Evolutionary conservation across 1,284 basidiomycete genomes (phyloP), one percentile per base, ranked within the genome.

Genomic region (Puccinia horiana): DNA sequence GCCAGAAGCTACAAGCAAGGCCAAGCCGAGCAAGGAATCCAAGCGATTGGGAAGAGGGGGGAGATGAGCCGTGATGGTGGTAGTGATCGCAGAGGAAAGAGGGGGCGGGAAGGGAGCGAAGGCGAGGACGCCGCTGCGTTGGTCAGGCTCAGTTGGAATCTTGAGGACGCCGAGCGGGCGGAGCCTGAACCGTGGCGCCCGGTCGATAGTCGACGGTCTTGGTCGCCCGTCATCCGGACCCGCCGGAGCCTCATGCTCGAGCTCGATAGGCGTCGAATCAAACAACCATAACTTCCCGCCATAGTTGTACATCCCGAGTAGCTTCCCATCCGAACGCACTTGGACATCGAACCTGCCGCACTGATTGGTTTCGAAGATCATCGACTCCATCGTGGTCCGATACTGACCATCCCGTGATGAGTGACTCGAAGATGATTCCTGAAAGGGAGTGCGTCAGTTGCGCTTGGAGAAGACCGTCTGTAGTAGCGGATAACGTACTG

Each of bases 211-310:
- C 42, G 16, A 18, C 35, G 23, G 42, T 26, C 23, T 16, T n/a
- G 4, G 67, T 6, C 16, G 20, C 44, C 26, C 40, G 18, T 70
- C 67, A 1, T 1, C 23, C 29, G 16, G 35, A 26, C 26, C 67
- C 23, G 23, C 67, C 26, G n/a, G n/a, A n/a, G n/a, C n/a, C n/a
- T n/a, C n/a, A n/a, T n/a, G n/a, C n/a, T 4, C 20, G 44, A 26
- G n/a, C n/a, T n/a, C 32, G n/a, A 72, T 49, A 14, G 44, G 26
- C 18, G 29, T 49, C 44, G 73, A 8, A 14, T 58, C 78, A 32
- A 70, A 80, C 26, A 80, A 23, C 78, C 78, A 80, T n/a, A 80
- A 32, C 56, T 80, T 72, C 1, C 78, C 78, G 32, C 78, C 78
- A 49, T 49, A 69, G 58, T 32, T 72, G 20, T 58, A 58, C n/a